Percentiles rank a stretch among this genome's conserved stretches.
Evolutionary conservation across 2,329 filamentous ascomycete genomes (phyloP).

Genomic region (Sporothrix mexicana): DNA sequence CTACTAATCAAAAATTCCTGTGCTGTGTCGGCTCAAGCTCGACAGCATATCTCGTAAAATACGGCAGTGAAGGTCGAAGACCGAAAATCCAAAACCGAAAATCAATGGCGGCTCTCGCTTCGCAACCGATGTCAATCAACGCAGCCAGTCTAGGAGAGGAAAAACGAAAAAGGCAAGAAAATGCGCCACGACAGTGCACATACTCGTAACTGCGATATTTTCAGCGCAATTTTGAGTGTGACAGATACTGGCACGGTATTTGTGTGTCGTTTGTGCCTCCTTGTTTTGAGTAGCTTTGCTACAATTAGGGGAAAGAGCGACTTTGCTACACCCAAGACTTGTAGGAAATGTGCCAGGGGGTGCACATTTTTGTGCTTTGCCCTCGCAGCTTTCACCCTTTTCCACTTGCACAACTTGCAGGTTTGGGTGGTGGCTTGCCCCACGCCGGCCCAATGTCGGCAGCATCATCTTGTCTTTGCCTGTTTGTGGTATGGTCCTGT

Average conservation of each 20-base stretch:
- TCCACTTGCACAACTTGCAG: too few species aligned
- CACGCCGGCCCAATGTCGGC: conserved; percentile 35
- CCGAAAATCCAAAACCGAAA: too few species aligned
- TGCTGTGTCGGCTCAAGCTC: background rate
- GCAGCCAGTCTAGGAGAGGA: background rate
- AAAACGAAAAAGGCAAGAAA: background rate
- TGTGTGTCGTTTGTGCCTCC: background rate
- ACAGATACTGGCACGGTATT: background rate
- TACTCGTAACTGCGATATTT: background rate
- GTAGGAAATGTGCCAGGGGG: background rate
- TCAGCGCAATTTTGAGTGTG: background rate
- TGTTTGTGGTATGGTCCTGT: conserved; percentile 30
- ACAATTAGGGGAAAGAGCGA: background rate
- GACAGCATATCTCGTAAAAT: conserved; percentile 9
- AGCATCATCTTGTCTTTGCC: conserved; percentile 24
- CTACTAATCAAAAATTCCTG: background rate
- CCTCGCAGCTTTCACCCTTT: background rate
- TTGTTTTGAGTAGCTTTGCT: background rate
- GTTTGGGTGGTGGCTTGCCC: background rate
- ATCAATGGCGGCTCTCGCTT: background rate
- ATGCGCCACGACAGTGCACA: background rate
- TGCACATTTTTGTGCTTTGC: background rate
- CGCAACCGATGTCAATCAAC: background rate
- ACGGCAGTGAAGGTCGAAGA: background rate
- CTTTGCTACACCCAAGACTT: background rate